phyloP scores from a whole-genome alignment of 768 basidiomycete genomes.

The Baorangia bicolor region DNA sequence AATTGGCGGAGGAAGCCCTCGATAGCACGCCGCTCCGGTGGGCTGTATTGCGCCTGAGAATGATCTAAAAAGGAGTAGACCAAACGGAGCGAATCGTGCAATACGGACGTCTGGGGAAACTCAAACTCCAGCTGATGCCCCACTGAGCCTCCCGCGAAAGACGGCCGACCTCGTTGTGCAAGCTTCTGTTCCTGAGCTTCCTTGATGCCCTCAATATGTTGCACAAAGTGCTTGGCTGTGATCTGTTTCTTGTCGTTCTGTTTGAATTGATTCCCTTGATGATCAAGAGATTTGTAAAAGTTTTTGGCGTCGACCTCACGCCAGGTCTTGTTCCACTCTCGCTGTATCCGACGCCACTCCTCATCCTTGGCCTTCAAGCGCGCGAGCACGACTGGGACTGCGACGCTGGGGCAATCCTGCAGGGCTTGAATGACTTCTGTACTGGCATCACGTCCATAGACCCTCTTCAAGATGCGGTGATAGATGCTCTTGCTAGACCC shows the following conservation, averaged over 20 bases:
- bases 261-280: slow-evolving; percentile 94
- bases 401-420: slow-evolving; percentile 87
- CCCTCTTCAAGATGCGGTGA: slow-evolving; percentile 89
- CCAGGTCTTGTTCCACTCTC: slow-evolving; percentile 98
- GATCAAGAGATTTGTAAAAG: slow-evolving; percentile 97
- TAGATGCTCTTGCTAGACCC: slow-evolving; percentile 85
- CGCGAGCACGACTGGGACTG: slow-evolving; percentile 87
- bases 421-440: slow-evolving; percentile 79
- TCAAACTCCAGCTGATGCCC: slow-evolving; percentile 77
- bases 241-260: slow-evolving; percentile 92
- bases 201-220: slow-evolving; percentile 71
- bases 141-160: slow-evolving; percentile 47
- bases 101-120: slow-evolving; percentile 73
- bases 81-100: slow-evolving; percentile 89
- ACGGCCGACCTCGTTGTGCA: slow-evolving; percentile 29
- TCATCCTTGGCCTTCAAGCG: slow-evolving; percentile 93
- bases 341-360: slow-evolving; percentile 92
- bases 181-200: slow-evolving; percentile 50
- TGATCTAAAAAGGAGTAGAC: slow-evolving; percentile 90
- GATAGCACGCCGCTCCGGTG: slow-evolving; percentile 74
- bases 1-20: slow-evolving; percentile 85
- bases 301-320: slow-evolving; percentile 95
- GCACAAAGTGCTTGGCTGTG: slow-evolving; percentile 79
- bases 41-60: slow-evolving; percentile 70
- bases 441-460: slow-evolving; percentile 83